A percentile compares a stretch with the other conserved stretches of the same genome.
Conservation (phyloP, 73 alveolate species). For the Tetrahymena malaccensis region DNA sequence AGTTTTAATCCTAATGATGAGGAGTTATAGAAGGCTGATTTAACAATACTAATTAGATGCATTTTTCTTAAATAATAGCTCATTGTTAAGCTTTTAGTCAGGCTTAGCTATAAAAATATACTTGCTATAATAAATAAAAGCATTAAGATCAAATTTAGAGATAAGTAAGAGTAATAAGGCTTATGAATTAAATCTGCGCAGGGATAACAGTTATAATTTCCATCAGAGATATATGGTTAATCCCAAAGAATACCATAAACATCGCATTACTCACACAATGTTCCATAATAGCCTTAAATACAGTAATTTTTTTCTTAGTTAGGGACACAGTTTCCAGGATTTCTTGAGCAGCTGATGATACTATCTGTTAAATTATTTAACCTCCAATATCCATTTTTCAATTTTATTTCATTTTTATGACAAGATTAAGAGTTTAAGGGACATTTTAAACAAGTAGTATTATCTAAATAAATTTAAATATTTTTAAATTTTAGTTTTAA, state of each 20-base stretch:
- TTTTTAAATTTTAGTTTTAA: too few species aligned
- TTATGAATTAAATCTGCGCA: background rate
- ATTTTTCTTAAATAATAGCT: background rate
- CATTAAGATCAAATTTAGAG: background rate
- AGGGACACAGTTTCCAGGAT: conserved; percentile 2
- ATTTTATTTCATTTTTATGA: background rate
- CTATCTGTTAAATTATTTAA: background rate
- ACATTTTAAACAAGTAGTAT: background rate
- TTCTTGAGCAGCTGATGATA: conserved; percentile 1
- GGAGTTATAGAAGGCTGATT: background rate
- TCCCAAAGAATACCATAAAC: background rate
- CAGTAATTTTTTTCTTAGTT: conserved; percentile 3
- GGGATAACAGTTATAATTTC: conserved; percentile 7
- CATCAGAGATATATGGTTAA: background rate
- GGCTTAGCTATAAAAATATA: background rate
- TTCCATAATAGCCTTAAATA: conserved; percentile 4
- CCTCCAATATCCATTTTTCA: conserved; percentile 25
- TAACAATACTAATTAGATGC: background rate
- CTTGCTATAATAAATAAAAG: background rate
- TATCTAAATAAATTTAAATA: background rate
- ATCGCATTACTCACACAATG: conserved; percentile 32
- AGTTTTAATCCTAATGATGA: background rate
- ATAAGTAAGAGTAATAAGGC: background rate
- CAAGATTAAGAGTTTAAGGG: background rate
- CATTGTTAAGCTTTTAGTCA: background rate